Base-by-base conservation (phyloP, 495 filamentous ascomycete species). In the Darksidea phi region DNA sequence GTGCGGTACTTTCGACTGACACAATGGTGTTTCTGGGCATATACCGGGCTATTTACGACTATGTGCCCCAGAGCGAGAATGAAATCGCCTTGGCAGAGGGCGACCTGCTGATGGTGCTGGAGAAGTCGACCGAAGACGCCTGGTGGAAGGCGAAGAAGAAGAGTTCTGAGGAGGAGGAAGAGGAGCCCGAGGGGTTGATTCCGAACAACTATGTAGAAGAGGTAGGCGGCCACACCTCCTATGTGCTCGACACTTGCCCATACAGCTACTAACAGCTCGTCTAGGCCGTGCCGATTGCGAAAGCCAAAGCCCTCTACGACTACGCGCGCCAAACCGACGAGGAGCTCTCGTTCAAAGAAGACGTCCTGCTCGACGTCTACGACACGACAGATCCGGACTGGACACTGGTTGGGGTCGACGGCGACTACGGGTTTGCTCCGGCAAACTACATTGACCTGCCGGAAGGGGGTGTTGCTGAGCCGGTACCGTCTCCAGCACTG, bases 101-200 rank as follows among this genome's bases (percentile, higher is more conserved):
- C 57, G 95, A 99, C 72, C 67, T 97, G 48, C 82, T 99, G 41
- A 97, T 93, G 73, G 80, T 99, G 32, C 78, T 97, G 48, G 90
- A 97, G 67, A 96, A 95, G 78, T 90, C 84, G 71, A 72, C 76
- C 25, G 91, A 96, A 6, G 93, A 97, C 77, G 89, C 89, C 70
- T 97, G 93, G 93, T 97, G 93, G 93, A 96, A 88, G 72, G 92
- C 89, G 18, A 97, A 97, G 80, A 97, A 96, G 83, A 96, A 92
- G 82, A 90, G 41, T 13, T 20, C 83, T n/a, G 82, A 75, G 42
- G 90, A 95, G 21, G 94, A 96, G 54, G 91, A 97, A 28, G 94
- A 97, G 51, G 94, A 98, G 73, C 94, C 94, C 3, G 85, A 91
- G 64, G 94, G 94, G 59, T 75, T 99, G 74, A 86, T 97, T 47